phyloP scores from a whole-genome alignment of 768 basidiomycete species.

The Rhodotorula graminis region DNA sequence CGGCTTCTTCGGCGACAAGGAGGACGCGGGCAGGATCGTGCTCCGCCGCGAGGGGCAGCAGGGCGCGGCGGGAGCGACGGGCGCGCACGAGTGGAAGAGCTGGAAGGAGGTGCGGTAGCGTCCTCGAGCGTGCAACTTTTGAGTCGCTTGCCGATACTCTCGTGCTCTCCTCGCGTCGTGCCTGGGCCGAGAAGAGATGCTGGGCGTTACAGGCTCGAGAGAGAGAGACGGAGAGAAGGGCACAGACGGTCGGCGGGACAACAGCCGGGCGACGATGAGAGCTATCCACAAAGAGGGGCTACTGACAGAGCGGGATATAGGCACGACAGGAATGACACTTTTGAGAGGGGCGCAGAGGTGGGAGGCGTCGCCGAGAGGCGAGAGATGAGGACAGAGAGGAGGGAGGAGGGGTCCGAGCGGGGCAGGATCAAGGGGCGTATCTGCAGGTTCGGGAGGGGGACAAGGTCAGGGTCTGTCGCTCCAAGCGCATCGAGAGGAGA shows the following conservation, averaged over 20 bases:
- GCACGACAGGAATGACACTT: background rate
- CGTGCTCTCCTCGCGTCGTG: too few species aligned
- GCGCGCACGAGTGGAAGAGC: constrained; percentile 45
- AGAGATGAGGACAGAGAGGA: too few species aligned
- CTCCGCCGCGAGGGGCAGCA: constrained; percentile 53
- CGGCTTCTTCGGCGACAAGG: constrained; percentile 65
- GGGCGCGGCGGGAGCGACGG: too few species aligned
- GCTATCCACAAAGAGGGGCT: too few species aligned
- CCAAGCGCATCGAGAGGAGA: background rate
- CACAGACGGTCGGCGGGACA: background rate
- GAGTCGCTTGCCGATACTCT: too few species aligned
- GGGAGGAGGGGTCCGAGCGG: background rate
- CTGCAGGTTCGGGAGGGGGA: background rate
- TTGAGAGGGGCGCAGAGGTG: too few species aligned
- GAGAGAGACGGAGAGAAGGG: background rate
- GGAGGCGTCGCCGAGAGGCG: too few species aligned
- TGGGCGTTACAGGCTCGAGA: background rate
- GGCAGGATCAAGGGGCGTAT: background rate
- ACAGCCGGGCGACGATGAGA: too few species aligned
- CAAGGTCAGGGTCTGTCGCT: background rate
- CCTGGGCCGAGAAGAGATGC: background rate
- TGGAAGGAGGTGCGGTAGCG: constrained; percentile 29
- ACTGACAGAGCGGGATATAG: too few species aligned
- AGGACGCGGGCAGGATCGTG: constrained; percentile 67
- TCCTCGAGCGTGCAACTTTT: background rate